Conservation (phyloP, 345 rosid genomes). For the Acer saccharum region DNA sequence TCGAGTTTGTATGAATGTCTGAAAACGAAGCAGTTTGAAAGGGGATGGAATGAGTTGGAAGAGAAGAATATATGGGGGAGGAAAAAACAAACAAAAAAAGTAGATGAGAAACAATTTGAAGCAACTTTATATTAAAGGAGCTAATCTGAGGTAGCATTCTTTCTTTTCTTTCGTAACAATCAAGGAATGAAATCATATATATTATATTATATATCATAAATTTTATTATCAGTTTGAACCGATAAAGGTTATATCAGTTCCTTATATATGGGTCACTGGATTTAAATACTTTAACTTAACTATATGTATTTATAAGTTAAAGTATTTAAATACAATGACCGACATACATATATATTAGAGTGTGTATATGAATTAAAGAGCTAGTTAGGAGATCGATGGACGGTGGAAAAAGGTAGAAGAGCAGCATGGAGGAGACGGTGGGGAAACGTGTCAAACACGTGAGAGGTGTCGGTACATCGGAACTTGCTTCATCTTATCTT, state of each 20-base stretch:
- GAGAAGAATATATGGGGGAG: conserved; percentile 13
- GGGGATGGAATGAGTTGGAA: conserved; percentile 23
- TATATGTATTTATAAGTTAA: too few species aligned
- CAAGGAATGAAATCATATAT: not conserved
- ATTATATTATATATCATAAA: too few species aligned
- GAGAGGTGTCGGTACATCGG: conserved; percentile 42
- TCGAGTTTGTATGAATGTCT: conserved; percentile 22
- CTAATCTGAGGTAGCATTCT: not conserved
- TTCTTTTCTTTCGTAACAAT: conserved; percentile 9
- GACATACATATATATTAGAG: too few species aligned
- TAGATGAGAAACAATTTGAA: not conserved
- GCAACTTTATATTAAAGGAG: not conserved
- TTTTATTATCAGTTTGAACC: too few species aligned
- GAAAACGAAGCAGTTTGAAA: conserved; percentile 28
- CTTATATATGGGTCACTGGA: too few species aligned
- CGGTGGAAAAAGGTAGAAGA: not conserved
- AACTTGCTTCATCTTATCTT: conserved; percentile 23
- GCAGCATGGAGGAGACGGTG: conserved; percentile 23
- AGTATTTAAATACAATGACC: too few species aligned
- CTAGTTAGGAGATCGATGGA: not conserved
- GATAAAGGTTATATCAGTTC: too few species aligned
- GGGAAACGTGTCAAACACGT: conserved; percentile 32
- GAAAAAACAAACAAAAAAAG: not conserved
- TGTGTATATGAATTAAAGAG: too few species aligned
- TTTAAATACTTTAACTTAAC: too few species aligned